These are phyloP conservation scores for Discostella pseudostelligera DNA, from an alignment of 108 stramenopile species.

Conservation along the genomic window DNA sequence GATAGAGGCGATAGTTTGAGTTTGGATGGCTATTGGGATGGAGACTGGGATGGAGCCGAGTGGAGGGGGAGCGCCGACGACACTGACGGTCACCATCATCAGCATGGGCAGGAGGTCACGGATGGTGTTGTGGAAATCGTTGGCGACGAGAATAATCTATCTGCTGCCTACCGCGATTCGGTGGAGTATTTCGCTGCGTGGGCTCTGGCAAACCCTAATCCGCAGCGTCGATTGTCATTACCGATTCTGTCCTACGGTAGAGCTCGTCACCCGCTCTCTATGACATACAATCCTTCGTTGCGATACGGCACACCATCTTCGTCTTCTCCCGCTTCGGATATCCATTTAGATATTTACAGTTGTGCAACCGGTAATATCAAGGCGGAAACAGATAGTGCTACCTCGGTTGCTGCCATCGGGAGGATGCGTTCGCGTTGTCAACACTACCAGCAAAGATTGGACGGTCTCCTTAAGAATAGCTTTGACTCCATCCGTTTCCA, in stretches of 20 bases:
- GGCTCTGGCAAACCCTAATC: not conserved
- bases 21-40: slow-evolving; percentile 11
- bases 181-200: not conserved
- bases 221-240: not conserved
- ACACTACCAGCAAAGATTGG: slow-evolving; percentile 49
- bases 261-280: not conserved
- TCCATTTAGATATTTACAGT: slow-evolving; percentile 60
- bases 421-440: slow-evolving; percentile 29
- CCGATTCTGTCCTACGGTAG: not conserved
- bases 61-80: not conserved
- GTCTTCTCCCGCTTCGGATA: slow-evolving; percentile 41
- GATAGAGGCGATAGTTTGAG: slow-evolving; percentile 3
- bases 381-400: slow-evolving; percentile 1
- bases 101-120: not conserved
- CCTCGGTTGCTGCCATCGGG: slow-evolving; percentile 2
- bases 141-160: not conserved
- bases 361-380: slow-evolving; percentile 33
- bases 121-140: not conserved
- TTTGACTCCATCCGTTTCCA: slow-evolving; percentile 51
- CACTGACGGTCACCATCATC: slow-evolving; percentile 5
- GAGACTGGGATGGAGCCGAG: not conserved
- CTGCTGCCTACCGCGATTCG: not conserved
- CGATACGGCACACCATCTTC: not conserved
- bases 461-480: slow-evolving; percentile 26
- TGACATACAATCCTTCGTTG: not conserved